Percentiles rank a stretch among this genome's conserved stretches.
Conservation (phyloP, 192 early-diverging fungal genomes). For the Allomyces macrogynus region DNA sequence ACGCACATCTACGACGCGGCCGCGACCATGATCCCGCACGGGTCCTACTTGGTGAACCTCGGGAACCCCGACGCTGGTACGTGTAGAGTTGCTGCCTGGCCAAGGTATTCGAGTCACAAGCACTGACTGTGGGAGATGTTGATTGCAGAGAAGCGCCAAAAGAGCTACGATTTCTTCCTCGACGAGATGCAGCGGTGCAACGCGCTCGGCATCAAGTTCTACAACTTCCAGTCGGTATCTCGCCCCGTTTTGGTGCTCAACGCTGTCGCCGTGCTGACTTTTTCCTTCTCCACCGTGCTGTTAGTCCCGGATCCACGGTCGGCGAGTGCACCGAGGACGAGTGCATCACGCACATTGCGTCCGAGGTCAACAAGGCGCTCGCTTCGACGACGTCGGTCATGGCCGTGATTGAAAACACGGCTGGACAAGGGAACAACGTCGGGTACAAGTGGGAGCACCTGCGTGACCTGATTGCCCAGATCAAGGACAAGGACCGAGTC, state of each 20-base stretch:
- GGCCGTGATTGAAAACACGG: conserved; percentile 20
- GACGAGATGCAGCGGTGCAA: conserved; percentile 16
- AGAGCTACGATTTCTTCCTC: conserved; percentile 14
- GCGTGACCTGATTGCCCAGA: conserved; percentile 10
- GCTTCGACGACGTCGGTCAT: conserved; percentile 9
- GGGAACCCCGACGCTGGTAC: conserved; percentile 11
- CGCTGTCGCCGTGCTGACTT: too few species aligned
- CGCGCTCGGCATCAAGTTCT: conserved; percentile 14
- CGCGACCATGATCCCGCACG: conserved; percentile 16
- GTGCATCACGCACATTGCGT: conserved; percentile 9
- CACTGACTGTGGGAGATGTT: too few species aligned
- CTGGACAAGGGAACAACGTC: conserved; percentile 15
- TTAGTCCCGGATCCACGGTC: conserved; percentile 5
- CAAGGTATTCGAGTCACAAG: too few species aligned
- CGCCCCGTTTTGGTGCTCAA: too few species aligned
- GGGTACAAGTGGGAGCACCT: conserved; percentile 16
- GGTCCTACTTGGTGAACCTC: conserved; percentile 21
- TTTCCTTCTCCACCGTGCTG: too few species aligned
- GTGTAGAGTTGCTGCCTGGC: neutral
- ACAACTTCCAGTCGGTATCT: conserved; percentile 17
- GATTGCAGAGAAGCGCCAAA: conserved; percentile 7
- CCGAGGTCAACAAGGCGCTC: conserved; percentile 14
- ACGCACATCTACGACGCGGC: conserved; percentile 1
- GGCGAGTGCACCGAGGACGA: conserved; percentile 8
- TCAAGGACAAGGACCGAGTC: conserved; percentile 15